Percentiles rank a stretch among this genome's conserved stretches.
phyloP scores from a whole-genome alignment of 1,139 yeast species.

The Arxiozyma telluris region DNA sequence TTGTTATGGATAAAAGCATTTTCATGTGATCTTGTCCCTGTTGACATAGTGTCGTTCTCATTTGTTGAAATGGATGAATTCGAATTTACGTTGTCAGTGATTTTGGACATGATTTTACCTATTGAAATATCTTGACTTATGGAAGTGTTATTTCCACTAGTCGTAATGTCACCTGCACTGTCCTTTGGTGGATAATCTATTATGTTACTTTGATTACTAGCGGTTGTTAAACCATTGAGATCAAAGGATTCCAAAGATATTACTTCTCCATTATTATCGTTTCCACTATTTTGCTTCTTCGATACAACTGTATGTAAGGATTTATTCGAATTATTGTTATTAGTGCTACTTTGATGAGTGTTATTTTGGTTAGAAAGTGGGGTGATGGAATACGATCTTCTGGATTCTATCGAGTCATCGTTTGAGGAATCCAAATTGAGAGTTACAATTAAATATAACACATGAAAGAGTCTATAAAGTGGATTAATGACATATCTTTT shows the following conservation, averaged over 20 bases:
- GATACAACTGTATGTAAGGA: neutral
- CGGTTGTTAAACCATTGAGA: neutral
- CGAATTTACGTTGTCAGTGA: neutral
- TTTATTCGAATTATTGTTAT: neutral
- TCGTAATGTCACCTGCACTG: neutral
- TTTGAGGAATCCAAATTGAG: slow-evolving; percentile 13
- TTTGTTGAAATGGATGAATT: neutral
- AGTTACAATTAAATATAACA: slow-evolving; percentile 3
- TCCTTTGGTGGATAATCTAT: neutral
- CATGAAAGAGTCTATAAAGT: neutral
- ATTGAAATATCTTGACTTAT: neutral
- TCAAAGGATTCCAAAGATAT: neutral
- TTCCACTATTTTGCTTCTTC: neutral
- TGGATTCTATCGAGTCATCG: slow-evolving; percentile 11
- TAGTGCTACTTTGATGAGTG: neutral
- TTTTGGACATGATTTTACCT: neutral
- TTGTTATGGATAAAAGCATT: neutral
- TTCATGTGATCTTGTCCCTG: neutral
- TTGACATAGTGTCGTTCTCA: neutral
- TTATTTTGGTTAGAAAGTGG: neutral
- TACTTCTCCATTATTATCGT: neutral
- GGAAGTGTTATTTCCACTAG: neutral
- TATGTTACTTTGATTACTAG: neutral
- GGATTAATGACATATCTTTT: neutral
- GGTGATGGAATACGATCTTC: neutral